Percentiles rank a stretch among this genome's conserved stretches.
Evolutionary conservation across 768 basidiomycete species (phyloP).

Genomic region (Lyophyllum shimeji): DNA sequence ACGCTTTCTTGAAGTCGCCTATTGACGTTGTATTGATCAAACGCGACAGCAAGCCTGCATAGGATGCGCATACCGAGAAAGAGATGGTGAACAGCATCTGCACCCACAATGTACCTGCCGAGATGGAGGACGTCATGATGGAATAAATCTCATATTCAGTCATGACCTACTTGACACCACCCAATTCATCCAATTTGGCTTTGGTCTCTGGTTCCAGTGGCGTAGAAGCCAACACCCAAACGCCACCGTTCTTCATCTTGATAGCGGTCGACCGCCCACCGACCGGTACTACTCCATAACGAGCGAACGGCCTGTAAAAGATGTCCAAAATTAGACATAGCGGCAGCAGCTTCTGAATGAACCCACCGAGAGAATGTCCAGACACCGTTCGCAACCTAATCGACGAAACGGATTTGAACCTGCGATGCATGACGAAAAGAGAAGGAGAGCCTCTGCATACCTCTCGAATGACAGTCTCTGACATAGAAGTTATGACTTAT

Average conservation of each 20-base stretch:
- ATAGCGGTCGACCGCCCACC: slow-evolving; percentile 82
- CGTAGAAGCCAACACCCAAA: slow-evolving; percentile 79
- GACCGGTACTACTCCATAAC: slow-evolving; percentile 62
- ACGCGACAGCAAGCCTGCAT: neutral
- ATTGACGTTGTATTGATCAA: neutral
- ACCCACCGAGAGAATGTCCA: slow-evolving; percentile 63
- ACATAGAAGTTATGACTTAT: slow-evolving; percentile 19
- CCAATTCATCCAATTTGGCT: slow-evolving; percentile 55
- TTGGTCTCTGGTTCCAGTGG: slow-evolving; percentile 65
- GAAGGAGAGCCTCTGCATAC: slow-evolving; percentile 19
- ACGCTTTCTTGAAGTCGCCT: slow-evolving; percentile 61
- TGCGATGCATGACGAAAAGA: neutral
- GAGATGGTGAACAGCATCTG: slow-evolving; percentile 55
- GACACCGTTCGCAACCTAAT: slow-evolving; percentile 43
- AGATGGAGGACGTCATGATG: neutral
- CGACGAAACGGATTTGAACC: neutral
- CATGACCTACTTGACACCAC: slow-evolving; percentile 57
- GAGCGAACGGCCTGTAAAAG: slow-evolving; percentile 53
- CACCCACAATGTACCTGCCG: slow-evolving; percentile 53
- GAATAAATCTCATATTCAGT: neutral
- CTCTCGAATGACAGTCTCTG: slow-evolving; percentile 40
- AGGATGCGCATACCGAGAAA: slow-evolving; percentile 41
- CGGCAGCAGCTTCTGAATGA: neutral
- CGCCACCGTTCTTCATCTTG: slow-evolving; percentile 57
- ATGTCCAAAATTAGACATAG: neutral